Percentiles rank a stretch among this genome's conserved stretches.
phyloP scores from a whole-genome alignment of 1,139 yeast species.

The Sugiyamaella sp. region DNA sequence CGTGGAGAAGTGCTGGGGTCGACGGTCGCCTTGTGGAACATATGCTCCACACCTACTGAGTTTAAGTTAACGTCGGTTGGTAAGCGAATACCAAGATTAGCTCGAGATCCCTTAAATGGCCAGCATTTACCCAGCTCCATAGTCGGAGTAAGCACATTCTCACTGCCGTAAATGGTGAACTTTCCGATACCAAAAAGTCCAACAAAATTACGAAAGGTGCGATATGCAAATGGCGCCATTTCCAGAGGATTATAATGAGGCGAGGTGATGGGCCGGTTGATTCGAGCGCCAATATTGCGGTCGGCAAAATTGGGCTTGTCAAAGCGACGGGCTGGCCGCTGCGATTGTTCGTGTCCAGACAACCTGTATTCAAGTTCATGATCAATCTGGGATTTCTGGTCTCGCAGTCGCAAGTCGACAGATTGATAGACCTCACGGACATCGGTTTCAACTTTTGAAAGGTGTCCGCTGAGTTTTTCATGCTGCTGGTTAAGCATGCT shows the following conservation, averaged over 20 bases:
- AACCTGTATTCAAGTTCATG: constrained; percentile 14
- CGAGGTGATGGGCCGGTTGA: constrained; percentile 37
- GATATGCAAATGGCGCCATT: constrained; percentile 27
- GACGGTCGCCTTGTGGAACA: constrained; percentile 34
- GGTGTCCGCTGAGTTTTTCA: constrained; percentile 10
- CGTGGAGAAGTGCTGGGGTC: constrained; percentile 40
- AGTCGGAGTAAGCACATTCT: constrained; percentile 36
- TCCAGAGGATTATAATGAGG: constrained; percentile 34
- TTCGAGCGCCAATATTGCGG: constrained; percentile 37
- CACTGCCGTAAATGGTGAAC: constrained; percentile 33
- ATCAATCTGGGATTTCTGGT: constrained; percentile 16
- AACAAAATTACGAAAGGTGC: constrained; percentile 25
- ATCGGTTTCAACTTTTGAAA: constrained; percentile 13
- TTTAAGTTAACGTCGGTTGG: constrained; percentile 35
- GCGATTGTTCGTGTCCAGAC: background rate
- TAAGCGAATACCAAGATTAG: constrained; percentile 38
- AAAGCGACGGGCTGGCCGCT: constrained; percentile 17
- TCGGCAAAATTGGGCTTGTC: constrained; percentile 41
- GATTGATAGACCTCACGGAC: constrained; percentile 15
- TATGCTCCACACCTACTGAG: constrained; percentile 41
- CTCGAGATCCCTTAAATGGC: constrained; percentile 42
- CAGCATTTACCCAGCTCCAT: constrained; percentile 42
- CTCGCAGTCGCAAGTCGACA: constrained; percentile 17
- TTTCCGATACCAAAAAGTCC: constrained; percentile 34
- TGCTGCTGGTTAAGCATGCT: constrained; percentile 1